Evolutionary conservation across 2,329 filamentous ascomycete species (phyloP).

Genomic region (Alternaria arborescens): DNA sequence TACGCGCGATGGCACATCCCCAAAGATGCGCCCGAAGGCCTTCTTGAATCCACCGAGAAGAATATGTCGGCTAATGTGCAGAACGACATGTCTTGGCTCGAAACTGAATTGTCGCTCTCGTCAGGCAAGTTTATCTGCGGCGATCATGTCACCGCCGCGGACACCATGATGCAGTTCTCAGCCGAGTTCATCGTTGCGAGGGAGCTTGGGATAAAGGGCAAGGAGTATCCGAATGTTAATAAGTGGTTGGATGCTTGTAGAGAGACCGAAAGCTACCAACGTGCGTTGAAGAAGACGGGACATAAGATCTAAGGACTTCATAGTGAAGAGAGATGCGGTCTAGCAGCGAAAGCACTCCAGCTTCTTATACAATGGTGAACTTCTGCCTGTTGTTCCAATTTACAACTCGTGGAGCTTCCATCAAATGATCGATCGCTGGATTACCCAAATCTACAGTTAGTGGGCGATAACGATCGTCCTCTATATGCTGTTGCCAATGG

Average conservation of each 20-base stretch:
- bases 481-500: no score
- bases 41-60: conserved; percentile 45
- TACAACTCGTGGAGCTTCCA: no score
- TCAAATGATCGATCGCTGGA: no score
- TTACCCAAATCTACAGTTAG: no score
- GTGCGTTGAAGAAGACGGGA: conserved; percentile 54
- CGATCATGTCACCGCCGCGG: conserved; percentile 54
- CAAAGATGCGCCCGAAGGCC: conserved; percentile 25
- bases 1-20: conserved; percentile 57
- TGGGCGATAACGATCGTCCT: no score
- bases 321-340: no score
- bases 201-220: conserved; percentile 49
- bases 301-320: conserved; percentile 9
- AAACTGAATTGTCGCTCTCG: conserved; percentile 52
- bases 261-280: conserved; percentile 47
- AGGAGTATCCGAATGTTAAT: conserved; percentile 34
- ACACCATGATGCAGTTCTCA: conserved; percentile 53
- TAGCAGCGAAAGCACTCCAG: no score
- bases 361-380: no score
- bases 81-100: conserved; percentile 58
- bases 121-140: conserved; percentile 54
- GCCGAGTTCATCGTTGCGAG: conserved; percentile 52
- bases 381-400: no score
- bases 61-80: conserved; percentile 54
- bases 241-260: conserved; percentile 52